These are phyloP conservation scores for Magnaporthiopsis incrustans DNA, from an alignment of 2,329 filamentous ascomycete species.

Conservation along the genomic window DNA sequence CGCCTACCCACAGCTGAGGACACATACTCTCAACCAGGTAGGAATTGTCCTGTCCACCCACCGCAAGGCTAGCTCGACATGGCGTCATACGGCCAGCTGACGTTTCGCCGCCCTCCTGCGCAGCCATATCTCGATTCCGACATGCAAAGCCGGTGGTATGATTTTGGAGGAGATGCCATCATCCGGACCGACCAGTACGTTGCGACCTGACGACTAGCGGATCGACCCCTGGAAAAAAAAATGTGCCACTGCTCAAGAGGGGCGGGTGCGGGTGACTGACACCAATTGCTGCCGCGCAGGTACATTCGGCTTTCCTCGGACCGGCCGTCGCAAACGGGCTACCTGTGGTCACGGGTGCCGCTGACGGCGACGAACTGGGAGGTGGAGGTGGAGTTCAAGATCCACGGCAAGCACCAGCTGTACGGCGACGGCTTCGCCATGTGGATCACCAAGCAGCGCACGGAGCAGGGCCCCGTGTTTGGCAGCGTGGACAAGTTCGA, in stretches of 20 bases:
- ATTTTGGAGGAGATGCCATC: slow-evolving; percentile 94
- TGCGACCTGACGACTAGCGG: neutral
- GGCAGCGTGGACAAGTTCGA: slow-evolving; percentile 84
- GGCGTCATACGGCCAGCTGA: neutral
- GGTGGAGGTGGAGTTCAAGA: slow-evolving; percentile 92
- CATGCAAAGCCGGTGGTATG: slow-evolving; percentile 97
- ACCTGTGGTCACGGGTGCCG: slow-evolving; percentile 89
- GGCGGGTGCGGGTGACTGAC: slow-evolving; percentile 8
- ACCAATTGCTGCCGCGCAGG: slow-evolving; percentile 34
- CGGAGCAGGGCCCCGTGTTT: slow-evolving; percentile 73
- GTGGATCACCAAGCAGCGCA: slow-evolving; percentile 95
- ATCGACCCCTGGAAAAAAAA: neutral
- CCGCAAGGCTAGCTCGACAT: slow-evolving; percentile 6
- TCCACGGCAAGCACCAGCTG: slow-evolving; percentile 79
- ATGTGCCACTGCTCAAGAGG: neutral
- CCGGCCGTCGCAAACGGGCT: slow-evolving; percentile 82
- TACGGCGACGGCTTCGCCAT: slow-evolving; percentile 96
- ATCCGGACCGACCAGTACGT: slow-evolving; percentile 62
- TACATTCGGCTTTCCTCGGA: slow-evolving; percentile 92
- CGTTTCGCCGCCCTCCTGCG: slow-evolving; percentile 2
- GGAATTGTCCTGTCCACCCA: slow-evolving; percentile 22
- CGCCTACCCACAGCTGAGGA: slow-evolving; percentile 56
- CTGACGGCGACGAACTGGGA: slow-evolving; percentile 98
- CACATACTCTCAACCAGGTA: slow-evolving; percentile 76
- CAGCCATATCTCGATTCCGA: slow-evolving; percentile 96